Evolutionary conservation across 2,329 filamentous ascomycete genomes (phyloP).

Genomic region (Epichloe elymi): DNA sequence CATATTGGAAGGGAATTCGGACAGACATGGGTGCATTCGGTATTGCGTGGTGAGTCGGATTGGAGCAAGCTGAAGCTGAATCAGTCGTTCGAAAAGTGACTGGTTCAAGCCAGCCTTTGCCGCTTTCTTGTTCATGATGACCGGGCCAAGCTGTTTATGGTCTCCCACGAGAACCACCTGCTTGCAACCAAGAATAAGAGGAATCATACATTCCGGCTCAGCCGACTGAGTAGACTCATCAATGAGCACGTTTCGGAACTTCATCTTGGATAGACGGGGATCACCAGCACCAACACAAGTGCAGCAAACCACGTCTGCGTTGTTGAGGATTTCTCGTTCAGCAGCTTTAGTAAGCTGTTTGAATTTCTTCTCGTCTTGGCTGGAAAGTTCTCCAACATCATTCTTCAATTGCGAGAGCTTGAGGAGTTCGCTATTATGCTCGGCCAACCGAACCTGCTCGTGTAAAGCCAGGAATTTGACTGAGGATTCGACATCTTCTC

Average conservation of each 20-base stretch:
- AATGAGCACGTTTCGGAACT: constrained; percentile 94
- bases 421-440: constrained; percentile 84
- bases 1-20: constrained; percentile 98
- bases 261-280: constrained; percentile 88
- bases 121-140: constrained; percentile 99
- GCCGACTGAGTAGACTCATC: constrained; percentile 98
- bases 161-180: constrained; percentile 98
- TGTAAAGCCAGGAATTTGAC: constrained; percentile 92
- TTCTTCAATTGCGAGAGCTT: constrained; percentile 90
- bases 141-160: constrained; percentile 92
- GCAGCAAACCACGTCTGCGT: constrained; percentile 96
- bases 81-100: constrained; percentile 93
- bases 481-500: constrained; percentile 96
- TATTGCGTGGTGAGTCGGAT: constrained; percentile 96
- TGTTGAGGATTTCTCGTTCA: constrained; percentile 86
- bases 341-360: constrained; percentile 89
- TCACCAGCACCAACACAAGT: constrained; percentile 97
- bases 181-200: constrained; percentile 91
- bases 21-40: constrained; percentile 96
- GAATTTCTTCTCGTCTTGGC: constrained; percentile 96
- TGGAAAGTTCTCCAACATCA: constrained; percentile 81
- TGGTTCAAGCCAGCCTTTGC: constrained; percentile 96
- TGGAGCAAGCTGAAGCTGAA: constrained; percentile 78
- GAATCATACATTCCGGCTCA: constrained; percentile 98
- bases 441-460: constrained; percentile 94